phyloP scores from a whole-genome alignment of 2,329 filamentous ascomycete genomes.

The Aspergillus sp. region DNA sequence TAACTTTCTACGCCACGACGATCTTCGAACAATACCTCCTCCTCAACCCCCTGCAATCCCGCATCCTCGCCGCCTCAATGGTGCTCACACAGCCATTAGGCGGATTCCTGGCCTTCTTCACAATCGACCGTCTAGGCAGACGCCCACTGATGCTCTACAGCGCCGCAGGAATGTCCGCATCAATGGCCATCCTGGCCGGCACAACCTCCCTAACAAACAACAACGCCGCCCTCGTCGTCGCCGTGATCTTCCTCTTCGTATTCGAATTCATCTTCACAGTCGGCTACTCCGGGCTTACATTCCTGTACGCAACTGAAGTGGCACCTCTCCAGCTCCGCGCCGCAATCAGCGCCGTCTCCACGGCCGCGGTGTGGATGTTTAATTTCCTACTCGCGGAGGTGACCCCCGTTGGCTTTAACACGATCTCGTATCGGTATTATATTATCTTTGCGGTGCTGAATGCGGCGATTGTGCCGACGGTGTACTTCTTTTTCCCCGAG shows the following conservation, averaged over 20 bases:
- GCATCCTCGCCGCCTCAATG: slow-evolving; percentile 31
- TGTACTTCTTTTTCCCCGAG: slow-evolving; percentile 43
- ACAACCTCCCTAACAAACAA: slow-evolving; percentile 48
- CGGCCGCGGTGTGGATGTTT: slow-evolving; percentile 44
- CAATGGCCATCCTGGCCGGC: slow-evolving; percentile 47
- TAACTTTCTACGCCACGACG: slow-evolving; percentile 36
- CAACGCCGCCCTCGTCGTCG: slow-evolving; percentile 50
- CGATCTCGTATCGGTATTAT: slow-evolving; percentile 50
- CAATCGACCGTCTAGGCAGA: slow-evolving; percentile 44
- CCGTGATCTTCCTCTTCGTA: slow-evolving; percentile 58
- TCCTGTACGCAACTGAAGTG: slow-evolving; percentile 60
- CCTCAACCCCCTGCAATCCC: slow-evolving; percentile 21
- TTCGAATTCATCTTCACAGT: slow-evolving; percentile 63
- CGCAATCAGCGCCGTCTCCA: slow-evolving; percentile 57
- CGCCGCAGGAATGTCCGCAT: slow-evolving; percentile 28
- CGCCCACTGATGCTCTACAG: slow-evolving; percentile 36
- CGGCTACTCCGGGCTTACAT: slow-evolving; percentile 60
- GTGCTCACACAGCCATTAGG: slow-evolving; percentile 37
- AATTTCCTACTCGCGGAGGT: slow-evolving; percentile 40
- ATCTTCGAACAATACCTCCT: slow-evolving; percentile 39
- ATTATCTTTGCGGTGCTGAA: slow-evolving; percentile 47
- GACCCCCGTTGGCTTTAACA: slow-evolving; percentile 39
- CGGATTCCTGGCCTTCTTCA: slow-evolving; percentile 46
- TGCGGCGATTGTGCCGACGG: slow-evolving; percentile 27
- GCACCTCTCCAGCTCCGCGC: slow-evolving; percentile 45